Conservation (phyloP, 306 rosid species). For the Vigna radiata region DNA sequence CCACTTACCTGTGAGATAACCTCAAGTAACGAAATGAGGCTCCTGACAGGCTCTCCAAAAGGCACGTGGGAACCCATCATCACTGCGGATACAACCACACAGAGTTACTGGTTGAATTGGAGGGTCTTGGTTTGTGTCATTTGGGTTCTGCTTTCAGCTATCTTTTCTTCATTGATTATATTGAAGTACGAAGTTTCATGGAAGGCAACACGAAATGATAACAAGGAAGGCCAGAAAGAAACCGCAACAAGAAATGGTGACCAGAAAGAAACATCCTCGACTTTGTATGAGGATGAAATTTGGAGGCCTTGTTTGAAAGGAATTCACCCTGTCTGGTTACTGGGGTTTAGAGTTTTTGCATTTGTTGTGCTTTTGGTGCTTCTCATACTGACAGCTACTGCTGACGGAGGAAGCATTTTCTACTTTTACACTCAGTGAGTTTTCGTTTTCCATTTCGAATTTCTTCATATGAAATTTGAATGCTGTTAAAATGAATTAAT, state of each 20-base stretch:
- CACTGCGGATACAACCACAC: constrained; percentile 74
- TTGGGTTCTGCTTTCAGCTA: constrained; percentile 65
- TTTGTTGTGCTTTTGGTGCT: constrained; percentile 78
- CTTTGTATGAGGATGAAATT: constrained; percentile 87
- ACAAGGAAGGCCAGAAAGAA: constrained; percentile 55
- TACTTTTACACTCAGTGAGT: constrained; percentile 89
- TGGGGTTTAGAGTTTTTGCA: constrained; percentile 80
- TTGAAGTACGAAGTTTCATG: constrained; percentile 62
- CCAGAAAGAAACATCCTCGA: constrained; percentile 51
- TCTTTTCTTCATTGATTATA: constrained; percentile 56
- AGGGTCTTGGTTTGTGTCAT: constrained; percentile 73
- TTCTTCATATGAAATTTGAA: constrained; percentile 25
- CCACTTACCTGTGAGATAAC: constrained; percentile 28
- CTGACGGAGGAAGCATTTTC: constrained; percentile 79
- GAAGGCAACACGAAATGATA: constrained; percentile 26
- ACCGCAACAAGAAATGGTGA: constrained; percentile 17
- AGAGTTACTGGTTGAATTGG: constrained; percentile 92
- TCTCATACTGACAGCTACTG: constrained; percentile 65
- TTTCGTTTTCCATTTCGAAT: constrained; percentile 22
- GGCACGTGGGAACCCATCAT: constrained; percentile 79
- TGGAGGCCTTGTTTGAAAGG: constrained; percentile 93
- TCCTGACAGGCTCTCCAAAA: constrained; percentile 65
- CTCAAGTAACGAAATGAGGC: constrained; percentile 62
- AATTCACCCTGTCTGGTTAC: constrained; percentile 90
- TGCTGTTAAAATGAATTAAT: constrained; percentile 7